These are phyloP conservation scores for Curvularia verruculosa DNA, from an alignment of 2,329 filamentous ascomycete genomes.

Conservation along the genomic window DNA sequence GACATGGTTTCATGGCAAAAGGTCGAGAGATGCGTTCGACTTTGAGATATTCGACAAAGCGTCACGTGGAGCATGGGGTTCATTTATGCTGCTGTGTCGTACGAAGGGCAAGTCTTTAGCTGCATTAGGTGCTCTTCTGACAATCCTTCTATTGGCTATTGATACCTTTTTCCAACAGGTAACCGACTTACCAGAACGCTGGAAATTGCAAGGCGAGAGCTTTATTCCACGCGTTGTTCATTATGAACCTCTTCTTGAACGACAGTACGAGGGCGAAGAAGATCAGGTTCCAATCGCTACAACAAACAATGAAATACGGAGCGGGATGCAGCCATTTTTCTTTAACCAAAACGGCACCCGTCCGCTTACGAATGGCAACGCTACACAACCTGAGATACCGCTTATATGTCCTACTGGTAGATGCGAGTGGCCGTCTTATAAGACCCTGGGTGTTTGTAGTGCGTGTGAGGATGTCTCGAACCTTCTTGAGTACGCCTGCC, in stretches of 20 bases:
- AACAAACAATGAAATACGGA: constrained; percentile 1
- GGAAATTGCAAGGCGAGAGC: constrained; percentile 18
- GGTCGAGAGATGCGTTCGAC: constrained; percentile 29
- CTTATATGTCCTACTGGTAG: constrained; percentile 32
- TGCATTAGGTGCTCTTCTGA: constrained; percentile 28
- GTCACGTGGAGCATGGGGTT: constrained; percentile 31
- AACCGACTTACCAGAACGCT: constrained; percentile 15
- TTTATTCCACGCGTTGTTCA: constrained; percentile 17
- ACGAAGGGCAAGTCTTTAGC: constrained; percentile 30
- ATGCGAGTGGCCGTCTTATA: constrained; percentile 31
- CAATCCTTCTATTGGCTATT: constrained; percentile 27
- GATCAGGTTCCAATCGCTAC: neutral
- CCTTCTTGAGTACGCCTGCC: constrained; percentile 24
- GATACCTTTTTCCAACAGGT: constrained; percentile 45
- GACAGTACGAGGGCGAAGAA: constrained; percentile 1
- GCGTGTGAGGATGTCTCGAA: constrained; percentile 26
- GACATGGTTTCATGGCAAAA: constrained; percentile 33
- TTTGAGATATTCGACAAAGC: constrained; percentile 45
- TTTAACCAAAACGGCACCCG: constrained; percentile 27
- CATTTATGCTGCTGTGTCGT: constrained; percentile 24
- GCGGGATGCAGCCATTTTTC: constrained; percentile 18
- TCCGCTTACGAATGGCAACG: constrained; percentile 18
- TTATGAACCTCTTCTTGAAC: constrained; percentile 8
- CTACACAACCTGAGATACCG: constrained; percentile 31
- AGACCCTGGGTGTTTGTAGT: constrained; percentile 34